Percentiles rank a stretch among this genome's conserved stretches.
phyloP scores from a whole-genome alignment of 2,329 filamentous ascomycete genomes.

The Beauveria sp. region DNA sequence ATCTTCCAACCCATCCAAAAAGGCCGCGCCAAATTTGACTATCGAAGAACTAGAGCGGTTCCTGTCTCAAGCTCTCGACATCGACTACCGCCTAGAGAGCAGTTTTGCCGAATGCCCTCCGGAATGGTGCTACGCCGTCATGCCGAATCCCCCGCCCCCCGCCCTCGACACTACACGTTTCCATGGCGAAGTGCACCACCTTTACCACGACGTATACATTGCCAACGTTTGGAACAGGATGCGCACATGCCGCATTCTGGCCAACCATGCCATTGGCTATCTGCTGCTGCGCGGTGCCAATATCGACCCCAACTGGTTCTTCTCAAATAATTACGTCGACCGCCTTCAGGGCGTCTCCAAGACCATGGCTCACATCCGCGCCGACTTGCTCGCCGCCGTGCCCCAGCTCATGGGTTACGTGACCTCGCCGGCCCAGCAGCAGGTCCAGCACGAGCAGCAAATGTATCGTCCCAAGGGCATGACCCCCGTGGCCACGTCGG shows the following conservation, averaged over 20 bases:
- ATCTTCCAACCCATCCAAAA: not conserved
- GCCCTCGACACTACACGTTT: not conserved
- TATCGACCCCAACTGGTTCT: conserved; percentile 12
- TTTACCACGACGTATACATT: conserved; percentile 11
- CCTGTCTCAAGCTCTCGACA: conserved; percentile 9
- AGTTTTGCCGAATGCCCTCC: conserved; percentile 7
- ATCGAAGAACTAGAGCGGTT: conserved; percentile 11
- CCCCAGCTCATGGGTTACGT: conserved; percentile 12
- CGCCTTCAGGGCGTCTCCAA: conserved; percentile 10
- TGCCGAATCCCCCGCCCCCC: not conserved
- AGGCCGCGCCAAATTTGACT: not conserved
- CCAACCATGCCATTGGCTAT: conserved; percentile 10
- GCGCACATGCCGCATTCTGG: conserved; percentile 10
- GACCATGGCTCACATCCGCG: conserved; percentile 6
- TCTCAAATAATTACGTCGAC: conserved; percentile 11
- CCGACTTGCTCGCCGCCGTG: conserved; percentile 7
- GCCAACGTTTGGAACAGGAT: conserved; percentile 12
- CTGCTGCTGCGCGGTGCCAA: conserved; percentile 10
- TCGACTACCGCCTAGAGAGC: conserved; percentile 11
- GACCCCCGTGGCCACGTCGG: conserved; percentile 6
- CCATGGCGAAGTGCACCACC: conserved; percentile 5
- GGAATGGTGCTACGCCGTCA: conserved; percentile 10
- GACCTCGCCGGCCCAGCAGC: conserved; percentile 10
- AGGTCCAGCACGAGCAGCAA: conserved; percentile 11
- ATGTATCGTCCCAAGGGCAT: conserved; percentile 10